A percentile compares a stretch with the other conserved stretches of the same genome.
These are phyloP conservation scores for Kluyveromyces dobzhanskii DNA, from an alignment of 805 yeast species.

Conservation along the genomic window DNA sequence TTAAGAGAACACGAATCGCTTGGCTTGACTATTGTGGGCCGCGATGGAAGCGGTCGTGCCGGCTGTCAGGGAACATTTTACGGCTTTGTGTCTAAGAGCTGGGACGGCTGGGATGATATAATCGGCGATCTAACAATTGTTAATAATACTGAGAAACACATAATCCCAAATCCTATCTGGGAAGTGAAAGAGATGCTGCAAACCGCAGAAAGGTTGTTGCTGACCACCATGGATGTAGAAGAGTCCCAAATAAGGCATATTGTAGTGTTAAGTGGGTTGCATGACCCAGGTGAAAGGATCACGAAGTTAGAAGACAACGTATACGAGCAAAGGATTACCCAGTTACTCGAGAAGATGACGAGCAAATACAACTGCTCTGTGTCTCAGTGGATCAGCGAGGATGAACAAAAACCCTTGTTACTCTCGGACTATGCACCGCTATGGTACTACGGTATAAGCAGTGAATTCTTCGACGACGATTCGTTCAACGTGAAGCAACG, in stretches of 20 bases:
- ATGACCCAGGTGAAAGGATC: neutral
- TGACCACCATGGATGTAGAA: constrained; percentile 10
- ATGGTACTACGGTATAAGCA: neutral
- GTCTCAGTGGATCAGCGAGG: neutral
- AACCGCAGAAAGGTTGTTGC: constrained; percentile 18
- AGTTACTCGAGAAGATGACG: neutral
- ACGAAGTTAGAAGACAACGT: constrained; percentile 4
- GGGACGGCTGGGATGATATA: constrained; percentile 44
- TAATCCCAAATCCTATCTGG: constrained; percentile 13
- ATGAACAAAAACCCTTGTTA: neutral
- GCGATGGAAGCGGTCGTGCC: constrained; percentile 32
- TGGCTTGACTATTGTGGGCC: constrained; percentile 42
- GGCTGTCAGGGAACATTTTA: constrained; percentile 36
- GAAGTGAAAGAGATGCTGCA: constrained; percentile 15
- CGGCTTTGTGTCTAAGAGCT: constrained; percentile 36
- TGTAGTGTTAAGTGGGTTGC: constrained; percentile 6
- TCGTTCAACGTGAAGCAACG: neutral
- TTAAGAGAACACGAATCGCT: constrained; percentile 35
- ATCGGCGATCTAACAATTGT: constrained; percentile 31
- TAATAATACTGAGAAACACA: constrained; percentile 2
- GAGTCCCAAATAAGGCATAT: constrained; percentile 4
- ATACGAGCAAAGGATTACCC: neutral
- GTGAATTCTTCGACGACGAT: neutral
- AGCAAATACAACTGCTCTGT: constrained; percentile 1
- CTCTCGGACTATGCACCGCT: neutral